Conservation (phyloP, 345 rosid genomes). For the Murraya paniculata region DNA sequence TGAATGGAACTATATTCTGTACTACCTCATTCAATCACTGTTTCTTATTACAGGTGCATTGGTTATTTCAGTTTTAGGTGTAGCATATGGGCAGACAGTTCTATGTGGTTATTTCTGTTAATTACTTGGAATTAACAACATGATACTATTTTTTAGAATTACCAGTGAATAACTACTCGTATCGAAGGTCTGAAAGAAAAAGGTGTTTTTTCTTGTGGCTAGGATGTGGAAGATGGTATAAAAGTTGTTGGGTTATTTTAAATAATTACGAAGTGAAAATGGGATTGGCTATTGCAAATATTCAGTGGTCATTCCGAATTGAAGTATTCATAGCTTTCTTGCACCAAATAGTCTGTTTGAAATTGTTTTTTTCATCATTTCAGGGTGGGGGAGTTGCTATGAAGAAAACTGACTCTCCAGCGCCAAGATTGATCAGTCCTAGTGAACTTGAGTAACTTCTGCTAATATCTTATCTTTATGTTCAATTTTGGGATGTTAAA, state of each 20-base stretch:
- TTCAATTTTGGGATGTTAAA: constrained; percentile 5
- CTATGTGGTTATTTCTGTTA: neutral
- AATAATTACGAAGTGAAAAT: neutral
- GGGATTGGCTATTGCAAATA: neutral
- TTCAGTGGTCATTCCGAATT: neutral
- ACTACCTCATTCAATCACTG: neutral
- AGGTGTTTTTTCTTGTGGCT: neutral
- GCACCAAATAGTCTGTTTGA: neutral
- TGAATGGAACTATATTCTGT: neutral
- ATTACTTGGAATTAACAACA: too few species aligned
- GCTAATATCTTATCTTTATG: constrained; percentile 10
- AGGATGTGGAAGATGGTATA: neutral
- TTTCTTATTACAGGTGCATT: neutral
- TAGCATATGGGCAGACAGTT: neutral
- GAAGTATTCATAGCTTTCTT: neutral
- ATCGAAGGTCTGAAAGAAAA: neutral
- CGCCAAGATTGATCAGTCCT: constrained; percentile 83
- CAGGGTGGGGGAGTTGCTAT: constrained; percentile 77
- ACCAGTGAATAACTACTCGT: neutral
- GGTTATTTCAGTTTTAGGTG: neutral
- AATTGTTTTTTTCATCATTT: constrained; percentile 14
- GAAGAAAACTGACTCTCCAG: constrained; percentile 53
- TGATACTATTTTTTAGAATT: neutral
- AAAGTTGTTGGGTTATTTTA: neutral
- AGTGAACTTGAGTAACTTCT: constrained; percentile 83